Percentiles rank a stretch among this genome's conserved stretches.
Conservation (phyloP, 177 flowering plant genomes). For the Vitis hybrid region DNA sequence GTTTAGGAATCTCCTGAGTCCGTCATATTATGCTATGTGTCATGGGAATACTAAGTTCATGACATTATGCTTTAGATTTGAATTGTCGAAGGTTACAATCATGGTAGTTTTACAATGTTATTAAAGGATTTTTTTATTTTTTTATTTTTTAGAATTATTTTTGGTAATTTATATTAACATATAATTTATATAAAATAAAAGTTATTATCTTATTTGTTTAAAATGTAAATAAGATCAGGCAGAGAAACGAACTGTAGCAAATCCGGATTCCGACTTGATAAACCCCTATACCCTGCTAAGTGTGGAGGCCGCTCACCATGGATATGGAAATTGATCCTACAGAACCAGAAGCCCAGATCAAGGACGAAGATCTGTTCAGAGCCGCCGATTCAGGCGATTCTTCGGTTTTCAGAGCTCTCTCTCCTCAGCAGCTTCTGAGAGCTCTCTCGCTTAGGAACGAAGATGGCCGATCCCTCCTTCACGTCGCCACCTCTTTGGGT, state of each 20-base stretch:
- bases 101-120: not conserved
- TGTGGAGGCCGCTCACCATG: slow-evolving; percentile 15
- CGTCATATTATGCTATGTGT: not conserved
- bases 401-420: slow-evolving; percentile 46
- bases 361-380: slow-evolving; percentile 56
- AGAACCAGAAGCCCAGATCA: slow-evolving; percentile 12
- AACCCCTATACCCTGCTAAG: not conserved
- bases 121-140: not conserved
- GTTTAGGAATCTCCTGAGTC: too few species aligned
- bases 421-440: slow-evolving; percentile 37
- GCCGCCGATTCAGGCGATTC: slow-evolving; percentile 74
- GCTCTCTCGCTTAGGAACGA: slow-evolving; percentile 70
- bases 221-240: not conserved
- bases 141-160: not conserved
- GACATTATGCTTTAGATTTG: too few species aligned
- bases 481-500: slow-evolving; percentile 69
- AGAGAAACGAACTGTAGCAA: not conserved
- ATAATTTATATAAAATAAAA: too few species aligned
- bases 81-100: not conserved
- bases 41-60: too few species aligned
- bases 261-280: not conserved
- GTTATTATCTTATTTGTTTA: not conserved
- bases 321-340: slow-evolving; percentile 58
- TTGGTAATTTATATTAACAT: too few species aligned
- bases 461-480: slow-evolving; percentile 82